Evolutionary conservation across 257 asterid genomes (phyloP).

Genomic region (Fraxinus excelsior): DNA sequence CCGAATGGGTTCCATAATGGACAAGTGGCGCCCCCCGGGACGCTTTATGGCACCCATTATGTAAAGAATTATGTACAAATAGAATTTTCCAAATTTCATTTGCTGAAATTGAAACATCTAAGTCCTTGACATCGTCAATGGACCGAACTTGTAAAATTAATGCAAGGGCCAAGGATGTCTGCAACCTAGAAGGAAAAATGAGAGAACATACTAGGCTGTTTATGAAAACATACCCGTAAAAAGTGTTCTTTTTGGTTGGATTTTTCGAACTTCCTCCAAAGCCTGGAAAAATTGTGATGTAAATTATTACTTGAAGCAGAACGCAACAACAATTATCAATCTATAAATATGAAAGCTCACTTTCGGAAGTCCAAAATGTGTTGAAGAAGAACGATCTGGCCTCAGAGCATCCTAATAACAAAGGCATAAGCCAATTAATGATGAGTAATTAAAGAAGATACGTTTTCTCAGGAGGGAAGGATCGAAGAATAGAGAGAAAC

Average conservation of each 20-base stretch:
- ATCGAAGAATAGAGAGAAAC: constrained; percentile 46
- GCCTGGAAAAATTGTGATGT: constrained; percentile 55
- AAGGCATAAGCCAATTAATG: constrained; percentile 7
- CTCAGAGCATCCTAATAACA: constrained; percentile 77
- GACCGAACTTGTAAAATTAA: background rate
- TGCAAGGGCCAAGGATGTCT: background rate
- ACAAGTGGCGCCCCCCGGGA: too few species aligned
- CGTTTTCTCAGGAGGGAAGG: background rate
- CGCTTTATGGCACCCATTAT: too few species aligned
- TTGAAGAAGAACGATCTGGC: constrained; percentile 93
- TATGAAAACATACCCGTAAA: constrained; percentile 64
- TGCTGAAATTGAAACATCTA: background rate
- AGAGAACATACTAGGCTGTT: background rate
- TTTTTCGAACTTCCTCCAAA: constrained; percentile 84
- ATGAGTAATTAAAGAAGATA: too few species aligned
- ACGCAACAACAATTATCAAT: background rate
- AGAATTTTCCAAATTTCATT: too few species aligned
- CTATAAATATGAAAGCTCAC: constrained; percentile 39
- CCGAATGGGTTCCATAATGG: too few species aligned
- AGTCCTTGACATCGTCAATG: background rate
- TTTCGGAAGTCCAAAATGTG: constrained; percentile 94
- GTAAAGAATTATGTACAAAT: too few species aligned
- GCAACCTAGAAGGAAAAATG: background rate
- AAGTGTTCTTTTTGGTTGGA: constrained; percentile 82
- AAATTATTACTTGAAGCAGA: constrained; percentile 3